phyloP scores from a whole-genome alignment of 768 basidiomycete genomes.

The Boletellus sp. region DNA sequence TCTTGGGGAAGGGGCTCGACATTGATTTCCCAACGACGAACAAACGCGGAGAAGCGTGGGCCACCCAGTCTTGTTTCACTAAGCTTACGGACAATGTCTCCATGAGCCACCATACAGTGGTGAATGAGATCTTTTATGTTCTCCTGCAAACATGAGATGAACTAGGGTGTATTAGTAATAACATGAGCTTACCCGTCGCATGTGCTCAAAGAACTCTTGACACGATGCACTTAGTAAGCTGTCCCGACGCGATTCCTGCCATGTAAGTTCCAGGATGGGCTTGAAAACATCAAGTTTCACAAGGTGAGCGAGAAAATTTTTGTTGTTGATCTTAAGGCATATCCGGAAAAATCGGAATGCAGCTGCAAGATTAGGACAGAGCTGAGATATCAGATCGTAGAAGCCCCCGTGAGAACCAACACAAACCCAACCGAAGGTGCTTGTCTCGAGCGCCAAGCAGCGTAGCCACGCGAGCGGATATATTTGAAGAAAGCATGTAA shows the following conservation, averaged over 20 bases:
- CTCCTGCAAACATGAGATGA: conserved; percentile 48
- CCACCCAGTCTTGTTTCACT: conserved; percentile 57
- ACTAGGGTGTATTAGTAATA: not conserved
- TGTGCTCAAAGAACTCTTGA: conserved; percentile 92
- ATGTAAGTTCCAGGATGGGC: conserved; percentile 80
- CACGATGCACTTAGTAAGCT: conserved; percentile 93
- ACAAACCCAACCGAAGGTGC: conserved; percentile 85
- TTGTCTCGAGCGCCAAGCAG: conserved; percentile 84
- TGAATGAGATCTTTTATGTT: conserved; percentile 84
- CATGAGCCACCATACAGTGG: conserved; percentile 78
- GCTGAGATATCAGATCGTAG: conserved; percentile 12
- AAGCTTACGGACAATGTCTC: conserved; percentile 60
- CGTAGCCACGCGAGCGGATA: conserved; percentile 69
- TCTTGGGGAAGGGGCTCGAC: conserved; percentile 68
- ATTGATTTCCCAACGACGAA: conserved; percentile 89
- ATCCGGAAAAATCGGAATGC: conserved; percentile 90
- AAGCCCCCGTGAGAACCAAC: not conserved
- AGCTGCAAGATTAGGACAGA: conserved; percentile 43
- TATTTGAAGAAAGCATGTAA: conserved; percentile 77
- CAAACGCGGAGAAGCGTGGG: conserved; percentile 66
- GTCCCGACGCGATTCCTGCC: conserved; percentile 79
- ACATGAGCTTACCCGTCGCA: conserved; percentile 66
- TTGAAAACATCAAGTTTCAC: conserved; percentile 82
- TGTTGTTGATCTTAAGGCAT: conserved; percentile 78
- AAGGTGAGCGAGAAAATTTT: conserved; percentile 67